Conservation (phyloP, 2,329 filamentous ascomycete species). For the Xylaria arbuscula region DNA sequence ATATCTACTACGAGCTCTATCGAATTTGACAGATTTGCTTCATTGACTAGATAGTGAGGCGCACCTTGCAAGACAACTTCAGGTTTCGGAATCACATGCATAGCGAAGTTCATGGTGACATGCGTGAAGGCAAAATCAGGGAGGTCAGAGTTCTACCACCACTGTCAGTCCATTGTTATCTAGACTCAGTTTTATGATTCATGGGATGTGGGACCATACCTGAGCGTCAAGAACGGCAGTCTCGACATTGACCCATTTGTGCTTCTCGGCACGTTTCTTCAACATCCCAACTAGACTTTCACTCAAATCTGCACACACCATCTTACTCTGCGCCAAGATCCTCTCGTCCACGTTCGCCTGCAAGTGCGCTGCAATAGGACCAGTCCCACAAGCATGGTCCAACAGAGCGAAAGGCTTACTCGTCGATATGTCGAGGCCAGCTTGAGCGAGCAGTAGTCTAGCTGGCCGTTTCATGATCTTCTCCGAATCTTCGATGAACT, state of each 20-base stretch:
- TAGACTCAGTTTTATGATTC: conserved; percentile 10
- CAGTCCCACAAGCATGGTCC: conserved; percentile 66
- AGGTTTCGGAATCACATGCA: conserved; percentile 59
- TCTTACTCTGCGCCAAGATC: conserved; percentile 56
- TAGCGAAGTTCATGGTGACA: conserved; percentile 59
- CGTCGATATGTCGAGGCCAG: conserved; percentile 43
- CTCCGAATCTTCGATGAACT: conserved; percentile 38
- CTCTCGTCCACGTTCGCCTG: conserved; percentile 54
- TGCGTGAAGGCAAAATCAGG: conserved; percentile 56
- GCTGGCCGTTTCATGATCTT: conserved; percentile 43
- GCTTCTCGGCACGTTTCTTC: conserved; percentile 52
- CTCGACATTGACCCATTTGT: conserved; percentile 61
- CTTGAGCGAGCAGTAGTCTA: conserved; percentile 47
- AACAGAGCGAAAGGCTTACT: conserved; percentile 55
- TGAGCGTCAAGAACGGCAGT: conserved; percentile 59
- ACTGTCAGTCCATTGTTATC: conserved; percentile 27
- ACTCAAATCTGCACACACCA: conserved; percentile 63
- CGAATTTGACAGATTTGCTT: neutral
- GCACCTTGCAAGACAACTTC: conserved; percentile 53
- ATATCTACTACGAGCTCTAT: neutral
- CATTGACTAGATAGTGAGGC: neutral
- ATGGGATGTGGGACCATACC: conserved; percentile 48
- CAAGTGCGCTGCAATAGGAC: conserved; percentile 60
- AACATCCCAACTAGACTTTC: conserved; percentile 56
- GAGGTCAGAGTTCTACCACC: conserved; percentile 54